These are phyloP conservation scores for Lippia alba DNA, from an alignment of 305 asterid species.

Conservation along the genomic window DNA sequence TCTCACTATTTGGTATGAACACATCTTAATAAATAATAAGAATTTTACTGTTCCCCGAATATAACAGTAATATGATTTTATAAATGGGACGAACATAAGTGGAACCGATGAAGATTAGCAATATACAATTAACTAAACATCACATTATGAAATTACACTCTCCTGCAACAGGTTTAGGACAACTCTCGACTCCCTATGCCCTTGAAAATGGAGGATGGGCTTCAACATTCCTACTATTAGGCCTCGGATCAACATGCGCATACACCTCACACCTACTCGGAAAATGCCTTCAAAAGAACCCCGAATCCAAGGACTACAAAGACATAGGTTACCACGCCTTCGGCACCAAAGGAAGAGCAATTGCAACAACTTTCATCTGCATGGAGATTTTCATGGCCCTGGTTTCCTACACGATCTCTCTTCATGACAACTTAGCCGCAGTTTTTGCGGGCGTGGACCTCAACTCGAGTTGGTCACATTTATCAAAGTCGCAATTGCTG, in stretches of 20 bases:
- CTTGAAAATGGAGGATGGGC: conserved; percentile 73
- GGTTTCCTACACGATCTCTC: conserved; percentile 79
- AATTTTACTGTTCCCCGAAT: no score
- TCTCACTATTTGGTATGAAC: no score
- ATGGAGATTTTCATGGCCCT: conserved; percentile 82
- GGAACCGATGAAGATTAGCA: no score
- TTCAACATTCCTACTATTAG: conserved; percentile 58
- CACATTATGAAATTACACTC: no score
- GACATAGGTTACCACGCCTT: conserved; percentile 70
- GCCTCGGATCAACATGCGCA: conserved; percentile 55
- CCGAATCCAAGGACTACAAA: conserved; percentile 66
- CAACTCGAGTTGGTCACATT: conserved; percentile 38
- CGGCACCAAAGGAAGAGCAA: conserved; percentile 61
- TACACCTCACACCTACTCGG: conserved; percentile 66
- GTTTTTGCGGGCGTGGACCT: conserved; percentile 48
- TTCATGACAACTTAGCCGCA: conserved; percentile 67
- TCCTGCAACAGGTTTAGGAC: conserved; percentile 65
- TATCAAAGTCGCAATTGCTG: conserved; percentile 59
- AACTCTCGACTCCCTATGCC: conserved; percentile 78
- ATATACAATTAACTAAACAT: no score
- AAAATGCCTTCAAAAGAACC: conserved; percentile 49
- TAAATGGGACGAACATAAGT: no score
- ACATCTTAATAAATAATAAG: no score
- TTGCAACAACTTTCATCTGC: conserved; percentile 54
- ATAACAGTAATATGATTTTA: no score